phyloP scores from a whole-genome alignment of 2,329 filamentous ascomycete genomes.

The Arthrobotrys conoides region DNA sequence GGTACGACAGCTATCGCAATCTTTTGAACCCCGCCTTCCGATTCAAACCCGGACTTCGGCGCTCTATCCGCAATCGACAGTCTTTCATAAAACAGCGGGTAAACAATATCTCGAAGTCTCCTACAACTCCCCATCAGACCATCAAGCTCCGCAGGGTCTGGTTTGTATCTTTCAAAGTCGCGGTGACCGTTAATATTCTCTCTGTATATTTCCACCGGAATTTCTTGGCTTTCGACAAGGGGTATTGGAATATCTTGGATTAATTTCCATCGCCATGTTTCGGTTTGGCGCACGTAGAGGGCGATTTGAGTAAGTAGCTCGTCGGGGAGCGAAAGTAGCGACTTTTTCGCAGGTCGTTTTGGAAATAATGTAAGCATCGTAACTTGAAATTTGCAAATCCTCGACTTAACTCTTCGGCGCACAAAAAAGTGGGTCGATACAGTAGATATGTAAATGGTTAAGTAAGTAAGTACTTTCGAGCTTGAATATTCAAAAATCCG shows the following conservation, averaged over 20 bases:
- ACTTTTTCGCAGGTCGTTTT: constrained; percentile 12
- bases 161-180: constrained; percentile 14
- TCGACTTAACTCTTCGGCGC: background rate
- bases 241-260: constrained; percentile 21
- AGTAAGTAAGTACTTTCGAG: no score
- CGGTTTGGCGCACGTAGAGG: constrained; percentile 34
- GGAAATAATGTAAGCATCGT: constrained; percentile 23
- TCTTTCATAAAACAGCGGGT: constrained; percentile 38
- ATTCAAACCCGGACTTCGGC: constrained; percentile 7
- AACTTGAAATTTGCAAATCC: background rate
- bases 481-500: background rate
- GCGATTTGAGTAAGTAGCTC: constrained; percentile 42
- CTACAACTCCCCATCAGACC: constrained; percentile 37
- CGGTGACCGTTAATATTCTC: constrained; percentile 7
- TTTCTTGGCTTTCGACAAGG: constrained; percentile 3
- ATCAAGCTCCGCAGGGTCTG: constrained; percentile 12
- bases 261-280: constrained; percentile 13
- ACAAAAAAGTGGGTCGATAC: background rate
- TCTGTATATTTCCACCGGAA: constrained; percentile 14
- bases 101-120: constrained; percentile 21
- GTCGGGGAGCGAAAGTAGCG: constrained; percentile 47
- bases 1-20: constrained; percentile 11
- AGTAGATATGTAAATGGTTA: background rate
- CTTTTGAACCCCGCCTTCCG: constrained; percentile 1
- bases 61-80: constrained; percentile 24